These are phyloP conservation scores for Backusella tarrabulga DNA, from an alignment of 192 early-diverging fungal species.

Conservation along the genomic window DNA sequence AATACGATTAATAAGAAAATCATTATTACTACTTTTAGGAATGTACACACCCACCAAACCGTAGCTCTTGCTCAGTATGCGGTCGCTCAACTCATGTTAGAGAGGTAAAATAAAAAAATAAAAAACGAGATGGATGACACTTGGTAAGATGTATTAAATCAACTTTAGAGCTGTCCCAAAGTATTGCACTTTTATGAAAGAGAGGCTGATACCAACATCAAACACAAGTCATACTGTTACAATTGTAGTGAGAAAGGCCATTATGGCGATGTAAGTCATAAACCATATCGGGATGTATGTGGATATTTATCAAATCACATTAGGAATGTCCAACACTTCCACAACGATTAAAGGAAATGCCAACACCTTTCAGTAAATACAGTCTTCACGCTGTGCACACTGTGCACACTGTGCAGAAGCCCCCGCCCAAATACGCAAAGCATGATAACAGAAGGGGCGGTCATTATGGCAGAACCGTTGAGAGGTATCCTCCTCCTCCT, in stretches of 20 bases:
- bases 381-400: neutral
- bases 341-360: no score
- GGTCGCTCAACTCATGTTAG: neutral
- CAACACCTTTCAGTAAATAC: constrained; percentile 6
- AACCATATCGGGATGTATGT: neutral
- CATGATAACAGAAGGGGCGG: neutral
- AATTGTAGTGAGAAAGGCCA: neutral
- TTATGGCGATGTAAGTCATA: neutral
- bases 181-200: neutral
- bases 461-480: no score
- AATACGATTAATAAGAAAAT: neutral
- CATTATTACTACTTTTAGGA: no score
- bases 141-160: neutral
- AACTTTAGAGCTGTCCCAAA: neutral
- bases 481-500: no score
- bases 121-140: no score
- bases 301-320: no score
- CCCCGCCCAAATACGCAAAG: neutral
- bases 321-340: neutral
- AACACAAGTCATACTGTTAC: neutral
- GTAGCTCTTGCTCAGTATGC: neutral
- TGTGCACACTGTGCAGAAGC: neutral
- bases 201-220: neutral
- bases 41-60: neutral
- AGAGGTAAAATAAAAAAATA: neutral